phyloP scores from a whole-genome alignment of 2,329 filamentous ascomycete genomes.

The Dothistroma septosporum region DNA sequence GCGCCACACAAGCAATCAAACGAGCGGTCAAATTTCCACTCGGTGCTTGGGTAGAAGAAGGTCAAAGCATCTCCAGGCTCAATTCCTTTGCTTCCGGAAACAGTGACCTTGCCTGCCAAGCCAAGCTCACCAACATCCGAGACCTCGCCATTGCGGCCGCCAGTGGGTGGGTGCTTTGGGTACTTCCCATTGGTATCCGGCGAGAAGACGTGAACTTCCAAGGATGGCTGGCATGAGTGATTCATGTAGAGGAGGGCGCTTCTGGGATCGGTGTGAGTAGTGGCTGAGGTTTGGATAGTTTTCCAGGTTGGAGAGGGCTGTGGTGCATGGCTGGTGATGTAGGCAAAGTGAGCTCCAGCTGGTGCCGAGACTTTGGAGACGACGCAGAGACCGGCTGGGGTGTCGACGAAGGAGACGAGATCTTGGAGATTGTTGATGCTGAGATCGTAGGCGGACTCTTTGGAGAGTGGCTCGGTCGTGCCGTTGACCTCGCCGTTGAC shows the following conservation, averaged over 20 bases:
- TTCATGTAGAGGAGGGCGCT: slow-evolving; percentile 56
- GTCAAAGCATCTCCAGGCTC: slow-evolving; percentile 42
- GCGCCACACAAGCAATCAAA: slow-evolving; percentile 45
- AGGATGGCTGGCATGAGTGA: slow-evolving; percentile 49
- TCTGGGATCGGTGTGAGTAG: slow-evolving; percentile 54
- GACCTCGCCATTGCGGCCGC: slow-evolving; percentile 19
- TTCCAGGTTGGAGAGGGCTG: slow-evolving; percentile 45
- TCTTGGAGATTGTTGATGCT: slow-evolving; percentile 35
- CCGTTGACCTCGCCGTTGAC: slow-evolving; percentile 14
- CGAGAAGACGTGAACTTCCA: slow-evolving; percentile 51
- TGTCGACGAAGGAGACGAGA: slow-evolving; percentile 38
- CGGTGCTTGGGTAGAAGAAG: slow-evolving; percentile 49
- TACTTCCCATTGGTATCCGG: slow-evolving; percentile 27
- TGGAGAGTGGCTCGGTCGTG: slow-evolving; percentile 10
- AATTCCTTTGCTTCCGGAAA: slow-evolving; percentile 36
- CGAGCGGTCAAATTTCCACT: slow-evolving; percentile 48
- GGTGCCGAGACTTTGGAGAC: slow-evolving; percentile 49
- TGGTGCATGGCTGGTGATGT: slow-evolving; percentile 47
- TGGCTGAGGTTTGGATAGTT: slow-evolving; percentile 49
- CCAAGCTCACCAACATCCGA: slow-evolving; percentile 11
- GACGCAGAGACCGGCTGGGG: slow-evolving; percentile 42
- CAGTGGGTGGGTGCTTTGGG: slow-evolving; percentile 21
- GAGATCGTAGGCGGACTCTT: slow-evolving; percentile 20
- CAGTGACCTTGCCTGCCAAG: slow-evolving; percentile 23
- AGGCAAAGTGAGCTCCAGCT: slow-evolving; percentile 48